Base-by-base conservation (phyloP, 1,284 basidiomycete genomes). In the Irpex sp. region DNA sequence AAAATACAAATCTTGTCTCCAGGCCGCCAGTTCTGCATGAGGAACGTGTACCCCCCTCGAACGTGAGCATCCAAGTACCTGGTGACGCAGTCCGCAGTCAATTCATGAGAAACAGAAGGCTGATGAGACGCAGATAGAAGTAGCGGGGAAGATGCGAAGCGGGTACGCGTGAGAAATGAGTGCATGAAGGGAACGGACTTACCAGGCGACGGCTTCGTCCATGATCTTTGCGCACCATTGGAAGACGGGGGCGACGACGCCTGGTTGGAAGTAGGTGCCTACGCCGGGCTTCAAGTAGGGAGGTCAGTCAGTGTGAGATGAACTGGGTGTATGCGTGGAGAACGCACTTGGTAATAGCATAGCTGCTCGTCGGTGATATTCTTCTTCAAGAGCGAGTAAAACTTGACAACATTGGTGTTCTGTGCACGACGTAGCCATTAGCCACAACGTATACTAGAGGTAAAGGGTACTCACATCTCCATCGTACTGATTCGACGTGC, bases 21-120 rank as follows among this genome's bases (percentile, higher is more conserved):
- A 17, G 72, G 70, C 15, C 74, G 70, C 66, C 83, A 86, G 68
- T 85, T 88, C 70, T 87, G 81, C 84, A 87, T 87, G 49, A 90
- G 72, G 68, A 87, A 90, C 61, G 79, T 76, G 69, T 89, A 89
- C 0, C 86, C 86, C 56, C 78, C 85, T 76, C 81, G 83, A 62
- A 85, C 81, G 71, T 86, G 84, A 8, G 76, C 75, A 64, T 81
- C 77, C 6, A 85, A 72, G 66, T 83, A 81, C 76, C 72, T 75
- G 19, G 49, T 52, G 17, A 21, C 49, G n/a, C n/a, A 36, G 40
- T 63, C 62, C 58, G 17, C 31, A 5, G 6, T 34, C 31, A 6
- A 15, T 15, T 47, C 11, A 47, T 13, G 40, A 47, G n/a, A 47
- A 52, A 8, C 15, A 38, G 36, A 21, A 44, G 13, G 2, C 31